Evolutionary conservation across 768 basidiomycete genomes (phyloP).

Genomic region (Termitomyces titanicus): DNA sequence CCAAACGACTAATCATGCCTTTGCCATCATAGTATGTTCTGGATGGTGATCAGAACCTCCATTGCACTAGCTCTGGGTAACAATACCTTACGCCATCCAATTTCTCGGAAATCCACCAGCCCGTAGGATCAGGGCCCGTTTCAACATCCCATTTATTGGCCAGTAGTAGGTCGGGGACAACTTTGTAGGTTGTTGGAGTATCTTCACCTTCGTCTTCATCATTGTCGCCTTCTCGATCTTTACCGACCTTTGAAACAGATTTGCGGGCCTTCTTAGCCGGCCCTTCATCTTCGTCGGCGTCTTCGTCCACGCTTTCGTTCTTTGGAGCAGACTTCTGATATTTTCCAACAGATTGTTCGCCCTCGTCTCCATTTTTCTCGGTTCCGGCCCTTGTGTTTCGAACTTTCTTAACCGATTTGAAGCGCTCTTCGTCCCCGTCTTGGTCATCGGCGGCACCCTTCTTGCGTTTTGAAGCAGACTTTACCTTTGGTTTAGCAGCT

Average conservation of each 20-base stretch:
- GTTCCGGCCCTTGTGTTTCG: slow-evolving; percentile 17
- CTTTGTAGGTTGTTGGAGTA: slow-evolving; percentile 20
- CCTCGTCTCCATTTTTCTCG: slow-evolving; percentile 23
- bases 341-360: slow-evolving; percentile 16
- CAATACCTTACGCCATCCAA: slow-evolving; percentile 58
- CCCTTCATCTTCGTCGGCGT: slow-evolving; percentile 17
- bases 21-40: slow-evolving; percentile 56
- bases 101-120: slow-evolving; percentile 64
- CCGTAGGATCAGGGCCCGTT: slow-evolving; percentile 48
- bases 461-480: slow-evolving; percentile 19
- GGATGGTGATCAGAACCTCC: neutral
- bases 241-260: slow-evolving; percentile 16
- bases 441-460: slow-evolving; percentile 19
- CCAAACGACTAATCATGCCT: slow-evolving; percentile 50
- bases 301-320: slow-evolving; percentile 14
- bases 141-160: slow-evolving; percentile 58
- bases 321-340: slow-evolving; percentile 19
- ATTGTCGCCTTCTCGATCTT: slow-evolving; percentile 27
- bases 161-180: slow-evolving; percentile 43
- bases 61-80: neutral
- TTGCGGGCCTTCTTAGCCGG: slow-evolving; percentile 3
- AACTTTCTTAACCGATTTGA: slow-evolving; percentile 9
- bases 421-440: slow-evolving; percentile 10
- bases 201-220: slow-evolving; percentile 7
- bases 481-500: slow-evolving; percentile 13